Base-by-base conservation (phyloP, 768 basidiomycete genomes). In the Boletus edulis region DNA sequence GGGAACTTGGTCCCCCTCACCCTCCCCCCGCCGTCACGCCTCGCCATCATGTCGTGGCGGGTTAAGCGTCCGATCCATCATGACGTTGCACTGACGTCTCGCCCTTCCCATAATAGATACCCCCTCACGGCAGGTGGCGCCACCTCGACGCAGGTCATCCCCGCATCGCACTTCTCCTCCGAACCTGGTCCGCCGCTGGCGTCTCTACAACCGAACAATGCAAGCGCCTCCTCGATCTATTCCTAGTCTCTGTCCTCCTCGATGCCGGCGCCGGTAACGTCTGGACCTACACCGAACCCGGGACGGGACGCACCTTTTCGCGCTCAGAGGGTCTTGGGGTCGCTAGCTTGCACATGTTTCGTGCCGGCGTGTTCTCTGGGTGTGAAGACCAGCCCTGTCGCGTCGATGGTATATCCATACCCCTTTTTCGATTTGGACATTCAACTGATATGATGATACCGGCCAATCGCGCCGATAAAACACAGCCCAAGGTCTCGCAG, bases 281-380 rank as follows among this genome's bases (percentile, higher is more conserved):
- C 2, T 98, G 95, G 95, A 71, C 70, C 12, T 98, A 88, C 70
- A 76, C 73, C 8, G 94, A 95, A 54, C 68, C 77, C 6, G 73
- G 67, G 0, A 79, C 81, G 0, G 81, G 80, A 0, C 64, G 75
- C 52, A 75, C 69, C 0, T 93, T 84, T 69, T 66, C 74, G 49
- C 79, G 88, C 62, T 94, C 81, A 6, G 91, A 86, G 66, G 96
- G 96, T 0, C 74, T 99, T 7, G 96, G 87, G 1, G 86, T 98
- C 6, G 96, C 94, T 0, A 93, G 90, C 64, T 74, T 93, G 41
- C 85, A 90, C 67, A 97, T 98, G 93, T 98, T 97, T 58, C 70
- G 79, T 49, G 70, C 75, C 4, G 96, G 96, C 0, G 70, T 94
- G 45, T 98, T 98, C 73, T 93, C 90, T 14, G 79, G 85, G 27